Conservation (phyloP, 148 eudicot species). For the Camellia granthamiana region DNA sequence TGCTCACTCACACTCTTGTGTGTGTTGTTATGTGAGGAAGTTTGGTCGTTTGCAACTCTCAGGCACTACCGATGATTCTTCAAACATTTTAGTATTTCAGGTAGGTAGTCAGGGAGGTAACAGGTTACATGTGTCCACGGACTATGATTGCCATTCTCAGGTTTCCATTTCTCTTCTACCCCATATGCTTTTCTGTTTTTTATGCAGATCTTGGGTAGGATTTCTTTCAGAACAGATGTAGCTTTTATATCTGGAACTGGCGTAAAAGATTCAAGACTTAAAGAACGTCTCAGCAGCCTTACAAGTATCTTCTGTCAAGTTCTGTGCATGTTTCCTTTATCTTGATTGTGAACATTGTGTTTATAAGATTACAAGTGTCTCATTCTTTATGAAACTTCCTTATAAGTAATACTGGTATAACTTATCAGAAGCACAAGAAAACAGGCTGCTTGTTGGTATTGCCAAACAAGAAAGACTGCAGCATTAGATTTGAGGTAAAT, state of each 20-base stretch:
- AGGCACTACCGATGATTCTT: constrained; percentile 51
- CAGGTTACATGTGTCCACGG: neutral
- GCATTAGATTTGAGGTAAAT: too few species aligned
- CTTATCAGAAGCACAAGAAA: neutral
- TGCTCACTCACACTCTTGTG: neutral
- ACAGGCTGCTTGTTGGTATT: neutral
- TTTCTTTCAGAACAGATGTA: constrained; percentile 77
- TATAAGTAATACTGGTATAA: neutral
- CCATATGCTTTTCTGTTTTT: constrained; percentile 6
- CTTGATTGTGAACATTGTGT: neutral
- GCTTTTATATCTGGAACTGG: constrained; percentile 73
- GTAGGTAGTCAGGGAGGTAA: constrained; percentile 32
- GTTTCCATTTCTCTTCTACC: neutral
- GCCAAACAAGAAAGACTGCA: too few species aligned
- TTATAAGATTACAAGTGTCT: neutral
- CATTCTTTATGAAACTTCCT: neutral
- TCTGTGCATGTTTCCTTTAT: neutral
- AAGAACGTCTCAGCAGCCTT: constrained; percentile 64
- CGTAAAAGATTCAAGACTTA: constrained; percentile 33
- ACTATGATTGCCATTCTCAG: neutral
- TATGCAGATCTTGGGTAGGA: constrained; percentile 61
- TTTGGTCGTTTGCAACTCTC: constrained; percentile 63
- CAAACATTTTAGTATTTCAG: constrained; percentile 86
- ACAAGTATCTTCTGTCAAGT: constrained; percentile 45
- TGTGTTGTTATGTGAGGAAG: constrained; percentile 47